Conservation (phyloP, 371 early-diverging fungal genomes). For the Mortierella sp. region DNA sequence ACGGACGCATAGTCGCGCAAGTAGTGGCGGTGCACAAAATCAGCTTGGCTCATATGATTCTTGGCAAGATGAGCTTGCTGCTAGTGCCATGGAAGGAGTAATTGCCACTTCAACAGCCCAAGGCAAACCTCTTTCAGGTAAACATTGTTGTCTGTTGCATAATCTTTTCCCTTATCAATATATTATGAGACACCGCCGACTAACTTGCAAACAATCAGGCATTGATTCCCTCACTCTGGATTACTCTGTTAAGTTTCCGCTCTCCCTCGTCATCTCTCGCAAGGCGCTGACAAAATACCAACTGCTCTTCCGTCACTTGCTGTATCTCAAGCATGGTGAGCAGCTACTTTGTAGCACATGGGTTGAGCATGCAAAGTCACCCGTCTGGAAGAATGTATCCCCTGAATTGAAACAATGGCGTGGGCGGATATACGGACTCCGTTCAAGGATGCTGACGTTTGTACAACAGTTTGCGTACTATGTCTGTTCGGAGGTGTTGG, state of each 20-base stretch:
- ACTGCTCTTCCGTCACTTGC: conserved; percentile 88
- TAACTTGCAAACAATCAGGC: conserved; percentile 57
- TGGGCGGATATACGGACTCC: conserved; percentile 73
- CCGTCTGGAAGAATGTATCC: conserved; percentile 45
- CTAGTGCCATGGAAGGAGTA: conserved; percentile 38
- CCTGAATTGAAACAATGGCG: conserved; percentile 67
- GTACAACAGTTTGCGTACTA: conserved; percentile 92
- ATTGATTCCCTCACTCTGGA: conserved; percentile 84
- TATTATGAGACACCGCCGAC: not conserved
- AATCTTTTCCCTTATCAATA: not conserved
- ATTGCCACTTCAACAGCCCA: conserved; percentile 11
- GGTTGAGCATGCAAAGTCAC: conserved; percentile 66
- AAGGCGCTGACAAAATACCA: conserved; percentile 91
- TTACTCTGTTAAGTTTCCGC: conserved; percentile 87
- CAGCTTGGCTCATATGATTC: conserved; percentile 26
- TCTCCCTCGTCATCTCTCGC: conserved; percentile 88
- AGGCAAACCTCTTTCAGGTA: conserved; percentile 25
- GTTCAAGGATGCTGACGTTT: conserved; percentile 86
- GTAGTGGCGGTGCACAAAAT: conserved; percentile 14
- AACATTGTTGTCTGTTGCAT: not conserved
- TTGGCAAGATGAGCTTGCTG: conserved; percentile 36
- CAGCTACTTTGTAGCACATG: conserved; percentile 81
- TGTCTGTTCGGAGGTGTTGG: conserved; percentile 88
- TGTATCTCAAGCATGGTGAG: conserved; percentile 89
- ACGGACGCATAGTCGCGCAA: conserved; percentile 33